Conservation (phyloP, 805 yeast genomes). For the Saturnispora ahearnii region DNA sequence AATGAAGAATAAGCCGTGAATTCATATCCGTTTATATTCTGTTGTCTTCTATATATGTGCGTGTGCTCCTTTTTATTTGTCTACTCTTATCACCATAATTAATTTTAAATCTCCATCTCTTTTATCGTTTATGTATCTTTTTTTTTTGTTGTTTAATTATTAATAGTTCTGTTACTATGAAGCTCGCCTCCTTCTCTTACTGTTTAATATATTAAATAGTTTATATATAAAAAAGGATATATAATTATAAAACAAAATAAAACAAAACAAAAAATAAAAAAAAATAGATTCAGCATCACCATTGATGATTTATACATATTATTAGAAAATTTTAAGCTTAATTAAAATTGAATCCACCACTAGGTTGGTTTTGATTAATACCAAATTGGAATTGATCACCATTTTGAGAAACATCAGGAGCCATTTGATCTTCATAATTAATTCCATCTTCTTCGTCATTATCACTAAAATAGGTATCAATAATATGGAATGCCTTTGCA, state of each 20-base stretch:
- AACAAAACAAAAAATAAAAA: neutral
- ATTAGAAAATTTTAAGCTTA: conserved; percentile 8
- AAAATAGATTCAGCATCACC: neutral
- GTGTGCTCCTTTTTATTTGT: neutral
- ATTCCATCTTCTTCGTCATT: conserved; percentile 41
- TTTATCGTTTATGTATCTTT: too few species aligned
- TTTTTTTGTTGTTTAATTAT: too few species aligned
- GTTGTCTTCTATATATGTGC: neutral
- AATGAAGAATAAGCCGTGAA: neutral
- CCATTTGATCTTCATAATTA: conserved; percentile 46
- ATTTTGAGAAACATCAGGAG: conserved; percentile 44
- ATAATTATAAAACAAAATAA: neutral
- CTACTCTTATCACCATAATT: neutral
- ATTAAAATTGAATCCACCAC: conserved; percentile 42
- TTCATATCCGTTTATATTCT: neutral
- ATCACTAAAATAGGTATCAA: conserved; percentile 87
- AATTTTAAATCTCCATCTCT: neutral
- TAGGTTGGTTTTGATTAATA: conserved; percentile 41
- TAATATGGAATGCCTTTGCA: conserved; percentile 80
- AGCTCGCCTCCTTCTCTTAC: neutral
- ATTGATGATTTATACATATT: neutral
- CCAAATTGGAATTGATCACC: conserved; percentile 90
- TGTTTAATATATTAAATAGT: neutral
- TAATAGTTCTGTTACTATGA: too few species aligned
- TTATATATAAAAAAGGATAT: neutral